Evolutionary conservation across 805 yeast genomes (phyloP), one percentile per base, ranked within the genome.

Genomic region (Kluyveromyces nonfermentans): DNA sequence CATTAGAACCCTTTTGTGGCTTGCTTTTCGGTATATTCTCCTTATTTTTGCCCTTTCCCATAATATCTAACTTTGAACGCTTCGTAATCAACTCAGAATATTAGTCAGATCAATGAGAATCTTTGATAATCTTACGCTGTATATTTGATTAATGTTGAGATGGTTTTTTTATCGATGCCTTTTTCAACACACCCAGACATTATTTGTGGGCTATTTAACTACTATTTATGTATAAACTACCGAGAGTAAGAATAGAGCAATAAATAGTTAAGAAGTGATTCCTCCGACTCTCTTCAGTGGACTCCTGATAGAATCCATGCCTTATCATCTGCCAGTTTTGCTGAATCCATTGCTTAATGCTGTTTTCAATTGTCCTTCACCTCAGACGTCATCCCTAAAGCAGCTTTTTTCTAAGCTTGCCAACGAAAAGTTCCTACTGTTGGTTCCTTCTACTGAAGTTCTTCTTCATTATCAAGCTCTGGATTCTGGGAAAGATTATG

Each of bases 271-370:
- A 35, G 37, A 25, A 17, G 21, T 10, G 16, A 35, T 17, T 16
- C 12, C n/a, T 19, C 21, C n/a, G 21, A 19, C 7, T 14, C n/a
- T n/a, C 7, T 4, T 25, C 30, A 6, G 31, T 33, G 10, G 35
- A 22, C 15, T 30, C 19, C 18, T 30, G 15, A 36, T 15, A 31
- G 25, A 4, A 18, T 12, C 15, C 9, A 61, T 59, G 66, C 57
- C 64, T 19, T 64, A 63, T 35, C 75, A 74, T 51, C 66, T 75
- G 31, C 85, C 85, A 2, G 56, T 70, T 36, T 63, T 80, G 43
- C 62, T 73, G 44, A 82, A 83, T 52, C 87, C 89, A 7, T 64
- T 80, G 31, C 64, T 83, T 28, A 78, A 82, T 58, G 71, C 78
- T 33, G 60, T 83, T 6, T 82, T 84, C 67, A 80, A 82, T 63